Conservation (phyloP, 352 stramenopile species). For the Elongisporangium anandrum region DNA sequence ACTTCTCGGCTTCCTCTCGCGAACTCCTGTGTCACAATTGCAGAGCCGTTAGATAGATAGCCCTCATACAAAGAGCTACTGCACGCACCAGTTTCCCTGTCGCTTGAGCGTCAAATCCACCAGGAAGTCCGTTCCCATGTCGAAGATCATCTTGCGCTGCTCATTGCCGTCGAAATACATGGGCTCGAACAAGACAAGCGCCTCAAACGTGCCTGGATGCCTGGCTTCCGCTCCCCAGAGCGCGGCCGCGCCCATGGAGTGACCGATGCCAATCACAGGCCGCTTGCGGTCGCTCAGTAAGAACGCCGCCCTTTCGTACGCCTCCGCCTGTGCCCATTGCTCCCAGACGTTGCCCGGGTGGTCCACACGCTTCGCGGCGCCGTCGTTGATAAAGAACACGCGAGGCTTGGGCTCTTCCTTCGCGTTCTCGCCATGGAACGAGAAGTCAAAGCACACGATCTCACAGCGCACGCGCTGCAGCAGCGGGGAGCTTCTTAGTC, state of each 20-base stretch:
- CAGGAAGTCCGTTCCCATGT: slow-evolving; percentile 23
- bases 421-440: slow-evolving; percentile 33
- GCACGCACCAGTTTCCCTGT: slow-evolving; percentile 27
- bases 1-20: slow-evolving; percentile 3
- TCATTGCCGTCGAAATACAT: slow-evolving; percentile 18
- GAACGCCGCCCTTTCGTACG: slow-evolving; percentile 5
- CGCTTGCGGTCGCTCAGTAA: slow-evolving; percentile 1
- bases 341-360: slow-evolving; percentile 11
- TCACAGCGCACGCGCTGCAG: slow-evolving; percentile 21
- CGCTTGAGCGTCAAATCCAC: slow-evolving; percentile 25
- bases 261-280: slow-evolving; percentile 29
- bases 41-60: background rate
- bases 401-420: slow-evolving; percentile 3
- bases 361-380: slow-evolving; percentile 5
- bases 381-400: background rate
- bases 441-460: slow-evolving; percentile 34
- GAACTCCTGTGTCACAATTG: background rate
- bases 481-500: slow-evolving; percentile 15
- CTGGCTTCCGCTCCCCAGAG: slow-evolving; percentile 33
- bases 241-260: slow-evolving; percentile 39
- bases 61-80: background rate
- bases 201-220: slow-evolving; percentile 41
- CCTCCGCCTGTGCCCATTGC: background rate
- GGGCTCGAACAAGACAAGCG: slow-evolving; percentile 40
- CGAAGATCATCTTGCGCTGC: slow-evolving; percentile 24